Base-by-base conservation (phyloP, 2,329 filamentous ascomycete species). In the Clarireedia monteithiana region DNA sequence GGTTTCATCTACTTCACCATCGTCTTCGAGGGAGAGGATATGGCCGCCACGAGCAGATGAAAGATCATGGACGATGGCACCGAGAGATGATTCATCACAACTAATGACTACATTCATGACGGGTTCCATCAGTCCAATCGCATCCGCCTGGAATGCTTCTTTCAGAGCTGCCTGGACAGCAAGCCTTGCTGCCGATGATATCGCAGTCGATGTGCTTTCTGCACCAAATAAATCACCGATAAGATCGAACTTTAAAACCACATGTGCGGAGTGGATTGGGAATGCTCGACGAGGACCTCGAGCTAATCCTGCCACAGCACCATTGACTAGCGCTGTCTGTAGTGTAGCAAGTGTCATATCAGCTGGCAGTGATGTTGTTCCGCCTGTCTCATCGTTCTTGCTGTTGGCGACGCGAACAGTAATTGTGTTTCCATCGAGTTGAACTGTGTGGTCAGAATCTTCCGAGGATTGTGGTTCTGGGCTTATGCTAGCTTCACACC, bases 91-190 rank as follows among this genome's bases (percentile, higher is more conserved):
- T 71, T 96, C 92, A 51, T 94, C 89, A 50, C 94, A 90, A 62
- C 83, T 85, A 67, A 99, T 95, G 52, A 86, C 84, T 5, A 89
- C 89, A 58, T 85, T 84, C 90, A 97, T 96, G 54, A 99, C 88
- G 1, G 94, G 94, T 68, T 99, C 94, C 73, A 97, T 86, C 40
- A 99, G 75, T 1, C 80, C 79, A 1, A 90, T 80, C 2, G 76
- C 73, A 2, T 74, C 68, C 27, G 73, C 70, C 9, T 77, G 73
- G 55, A 82, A 77, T 0, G 84, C 82, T 17, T 82, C 77, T 50
- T 81, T 80, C 1, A 97, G 78, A 0, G 86, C 85, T 7, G 79
- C 76, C 58, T 86, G 82, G 0, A 91, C 86, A 2, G 88, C 88
- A 67, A 71, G 81, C 68, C 72, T 84, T 63, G 77, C 84, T 58